A percentile compares a stretch with the other conserved stretches of the same genome.
phyloP scores from a whole-genome alignment of 805 yeast species.

The Lachancea nothofagi region DNA sequence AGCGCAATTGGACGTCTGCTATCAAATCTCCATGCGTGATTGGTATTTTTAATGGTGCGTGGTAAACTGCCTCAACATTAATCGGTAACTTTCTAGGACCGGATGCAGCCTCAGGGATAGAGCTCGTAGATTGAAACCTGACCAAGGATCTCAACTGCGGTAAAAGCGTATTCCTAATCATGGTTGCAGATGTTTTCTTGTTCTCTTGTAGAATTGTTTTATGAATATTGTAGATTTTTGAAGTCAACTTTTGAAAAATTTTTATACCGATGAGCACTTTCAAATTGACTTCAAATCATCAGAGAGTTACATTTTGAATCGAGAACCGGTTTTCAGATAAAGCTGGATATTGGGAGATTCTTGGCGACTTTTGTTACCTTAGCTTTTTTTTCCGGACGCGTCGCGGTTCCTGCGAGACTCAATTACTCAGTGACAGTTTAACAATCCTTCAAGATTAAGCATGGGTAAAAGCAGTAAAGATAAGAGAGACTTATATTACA shows the following conservation, averaged over 20 bases:
- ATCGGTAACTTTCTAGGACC: constrained; percentile 1
- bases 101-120: constrained; percentile 3
- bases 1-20: constrained; percentile 70
- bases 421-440: background rate
- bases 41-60: constrained; percentile 69
- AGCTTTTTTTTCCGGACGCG: too few relatives aligned
- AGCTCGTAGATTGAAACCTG: constrained; percentile 16
- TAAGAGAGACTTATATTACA: constrained; percentile 83
- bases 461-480: constrained; percentile 97
- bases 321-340: background rate
- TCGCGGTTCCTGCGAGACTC: too few relatives aligned
- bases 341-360: background rate
- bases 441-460: background rate
- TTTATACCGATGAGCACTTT: constrained; percentile 39
- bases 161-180: constrained; percentile 1
- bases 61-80: constrained; percentile 73
- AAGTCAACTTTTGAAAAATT: constrained; percentile 42
- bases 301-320: too few relatives aligned
- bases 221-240: background rate
- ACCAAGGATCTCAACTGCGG: constrained; percentile 2
- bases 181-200: background rate
- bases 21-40: constrained; percentile 67
- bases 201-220: background rate
- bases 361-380: background rate
- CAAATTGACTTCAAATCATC: too few relatives aligned